Evolutionary conservation across 495 filamentous ascomycete species (phyloP), one percentile per base, ranked within the genome.

Genomic region (Pseudotulostoma volvatum): DNA sequence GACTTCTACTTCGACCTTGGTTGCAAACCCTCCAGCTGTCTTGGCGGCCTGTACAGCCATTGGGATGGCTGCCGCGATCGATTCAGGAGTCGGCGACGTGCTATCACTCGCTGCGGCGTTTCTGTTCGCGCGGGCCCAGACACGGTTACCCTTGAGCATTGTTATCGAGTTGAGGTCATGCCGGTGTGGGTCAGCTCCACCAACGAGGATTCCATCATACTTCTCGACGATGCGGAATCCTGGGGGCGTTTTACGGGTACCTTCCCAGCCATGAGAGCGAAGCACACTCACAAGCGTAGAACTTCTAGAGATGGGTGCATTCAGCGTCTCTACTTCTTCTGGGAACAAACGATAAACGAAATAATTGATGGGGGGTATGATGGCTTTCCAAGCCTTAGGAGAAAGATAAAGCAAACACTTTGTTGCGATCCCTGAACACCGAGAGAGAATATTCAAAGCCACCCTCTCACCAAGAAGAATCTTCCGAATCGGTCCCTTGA

Each of bases 81-180:
- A 43, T 20, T 50, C 46, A 33, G 43, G 42, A 9, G 38, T 44
- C 21, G 28, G 36, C 1, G 40, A 9, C 18, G 13, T 18, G 19
- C 18, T 41, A 4, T 9, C 33, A n/a, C n/a, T n/a, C n/a, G n/a
- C n/a, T n/a, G n/a, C n/a, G 7, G 33, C 36, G n/a, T 25, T 25
- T 38, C 63, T 66, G 41, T 73, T 71, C 4, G 67, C 71, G 45
- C 78, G 76, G 30, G 83, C 81, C 80, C 84, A 92, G 19, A 97
- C 75, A 55, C 96, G 90, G 54, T 97, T 97, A 59, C 96, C 90
- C 64, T 97, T 97, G 36, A 97, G 67, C 90, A 97, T 97, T 17
- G 81, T 84, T 92, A 97, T 96, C 32, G 76, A 69, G 44, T 77
- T 84, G 28, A 97, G 61, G 58, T 96, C 92, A 57, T 93, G 82